Base-by-base conservation (phyloP, 2,329 filamentous ascomycete species). In the Penicillium concentricum region DNA sequence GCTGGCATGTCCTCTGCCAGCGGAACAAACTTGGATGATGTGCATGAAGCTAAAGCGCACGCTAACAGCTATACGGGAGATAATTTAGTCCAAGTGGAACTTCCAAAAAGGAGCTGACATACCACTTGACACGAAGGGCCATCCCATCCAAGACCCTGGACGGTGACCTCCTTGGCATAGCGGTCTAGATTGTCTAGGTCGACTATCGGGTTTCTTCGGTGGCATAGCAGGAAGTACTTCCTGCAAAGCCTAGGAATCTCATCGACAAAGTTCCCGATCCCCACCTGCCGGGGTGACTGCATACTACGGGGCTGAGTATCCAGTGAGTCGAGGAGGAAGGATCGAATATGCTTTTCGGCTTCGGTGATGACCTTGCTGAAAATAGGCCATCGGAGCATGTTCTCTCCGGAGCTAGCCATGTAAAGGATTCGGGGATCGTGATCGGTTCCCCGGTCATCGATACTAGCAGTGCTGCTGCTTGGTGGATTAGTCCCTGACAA, bases 61-160 rank as follows among this genome's bases (percentile, higher is more conserved):
- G 60, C 64, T 30, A 67, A 43, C 16, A 67, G 56, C 64, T 67
- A 53, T 24, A 15, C 8, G 30, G 13, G n/a, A 41, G 10, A 52
- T 48, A 51, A 35, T 26, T 51, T 44, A 60, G 49, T 28, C 28
- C 28, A 24, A 32, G 16, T 35, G 38, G 44, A n/a, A 32, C 13
- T 30, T 35, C 15, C 34, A 42, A 16, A 16, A 22, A 34, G 18
- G 22, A 34, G 26, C 28, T 24, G 30, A 58, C 64, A 38, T 53
- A 67, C 64, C 61, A 67, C 64, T 57, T 63, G 64, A 50, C 64
- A 67, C n/a, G 64, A 66, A 42, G 56, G 63, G 3, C 61, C 60
- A 32, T 67, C 63, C 64, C 63, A 67, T 42, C 61, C 60, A 38
- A 66, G 47, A 9, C 64, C 64, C 34, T 66, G 64, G 22, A 63